Evolutionary conservation across 1,139 yeast species (phyloP).

Genomic region (Saccharomyces hybrid): DNA sequence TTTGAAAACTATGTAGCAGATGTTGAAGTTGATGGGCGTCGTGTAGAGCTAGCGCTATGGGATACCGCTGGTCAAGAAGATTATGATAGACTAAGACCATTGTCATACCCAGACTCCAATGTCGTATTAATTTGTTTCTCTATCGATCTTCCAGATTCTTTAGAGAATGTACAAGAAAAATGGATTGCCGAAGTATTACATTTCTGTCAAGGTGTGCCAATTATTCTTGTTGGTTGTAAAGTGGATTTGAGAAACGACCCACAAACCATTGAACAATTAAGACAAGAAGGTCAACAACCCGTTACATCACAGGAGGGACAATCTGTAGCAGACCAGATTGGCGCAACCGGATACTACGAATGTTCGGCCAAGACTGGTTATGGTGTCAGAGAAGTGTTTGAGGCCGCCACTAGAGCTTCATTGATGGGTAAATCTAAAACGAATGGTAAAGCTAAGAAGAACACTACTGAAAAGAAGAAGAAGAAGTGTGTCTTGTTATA

Average conservation of each 20-base stretch:
- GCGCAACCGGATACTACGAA: constrained; percentile 80
- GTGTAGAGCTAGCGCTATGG: constrained; percentile 91
- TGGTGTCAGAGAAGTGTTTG: constrained; percentile 87
- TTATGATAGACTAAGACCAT: constrained; percentile 89
- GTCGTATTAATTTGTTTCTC: constrained; percentile 90
- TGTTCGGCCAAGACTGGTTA: constrained; percentile 90
- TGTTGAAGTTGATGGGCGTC: constrained; percentile 90
- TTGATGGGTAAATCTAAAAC: constrained; percentile 31
- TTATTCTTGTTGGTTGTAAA: constrained; percentile 88
- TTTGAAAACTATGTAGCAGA: constrained; percentile 93
- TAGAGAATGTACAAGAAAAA: constrained; percentile 88
- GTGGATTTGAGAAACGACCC: constrained; percentile 83
- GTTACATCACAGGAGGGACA: constrained; percentile 76
- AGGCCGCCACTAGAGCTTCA: constrained; percentile 74
- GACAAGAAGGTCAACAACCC: constrained; percentile 69
- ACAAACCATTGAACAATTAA: constrained; percentile 64
- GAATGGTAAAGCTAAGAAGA: constrained; percentile 29
- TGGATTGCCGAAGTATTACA: constrained; percentile 94
- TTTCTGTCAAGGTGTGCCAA: constrained; percentile 93
- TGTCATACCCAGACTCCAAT: constrained; percentile 88
- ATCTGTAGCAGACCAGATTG: constrained; percentile 76
- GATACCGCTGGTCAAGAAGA: constrained; percentile 99
- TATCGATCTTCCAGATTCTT: constrained; percentile 84
- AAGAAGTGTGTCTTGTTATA: constrained; percentile 35
- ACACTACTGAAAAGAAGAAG: constrained; percentile 28